phyloP scores from a whole-genome alignment of 768 basidiomycete species.

The Candolleomyces eurysporus region DNA sequence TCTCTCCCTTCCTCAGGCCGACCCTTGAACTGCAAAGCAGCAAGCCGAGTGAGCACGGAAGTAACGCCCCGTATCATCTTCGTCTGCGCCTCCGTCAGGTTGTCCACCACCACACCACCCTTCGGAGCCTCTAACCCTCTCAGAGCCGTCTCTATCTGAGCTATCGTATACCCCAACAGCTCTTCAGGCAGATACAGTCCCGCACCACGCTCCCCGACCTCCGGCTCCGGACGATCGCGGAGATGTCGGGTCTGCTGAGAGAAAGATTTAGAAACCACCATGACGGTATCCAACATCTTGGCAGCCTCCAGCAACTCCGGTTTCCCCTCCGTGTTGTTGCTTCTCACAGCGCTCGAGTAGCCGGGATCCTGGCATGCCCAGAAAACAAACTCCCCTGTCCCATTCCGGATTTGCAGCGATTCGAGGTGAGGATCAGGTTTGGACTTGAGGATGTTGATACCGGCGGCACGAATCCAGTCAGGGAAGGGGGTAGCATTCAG shows the following conservation, averaged over 20 bases:
- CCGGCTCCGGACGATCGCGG: slow-evolving; percentile 72
- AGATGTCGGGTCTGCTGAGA: slow-evolving; percentile 86
- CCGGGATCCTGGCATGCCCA: slow-evolving; percentile 83
- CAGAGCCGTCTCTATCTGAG: slow-evolving; percentile 75
- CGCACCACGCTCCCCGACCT: slow-evolving; percentile 69
- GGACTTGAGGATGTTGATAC: slow-evolving; percentile 85
- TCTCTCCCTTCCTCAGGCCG: slow-evolving; percentile 74
- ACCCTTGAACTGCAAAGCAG: slow-evolving; percentile 65
- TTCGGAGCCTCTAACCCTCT: slow-evolving; percentile 51
- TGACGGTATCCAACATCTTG: slow-evolving; percentile 87
- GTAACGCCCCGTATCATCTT: slow-evolving; percentile 78
- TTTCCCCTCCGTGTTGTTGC: slow-evolving; percentile 48
- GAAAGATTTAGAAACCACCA: slow-evolving; percentile 72
- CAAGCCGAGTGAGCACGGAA: slow-evolving; percentile 63
- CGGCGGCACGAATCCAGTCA: slow-evolving; percentile 88
- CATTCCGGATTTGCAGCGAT: slow-evolving; percentile 70
- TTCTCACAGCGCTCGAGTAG: slow-evolving; percentile 55
- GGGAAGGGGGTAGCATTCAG: slow-evolving; percentile 67
- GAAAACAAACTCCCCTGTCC: slow-evolving; percentile 86
- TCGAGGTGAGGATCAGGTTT: slow-evolving; percentile 73
- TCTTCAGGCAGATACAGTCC: slow-evolving; percentile 93
- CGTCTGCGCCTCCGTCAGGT: slow-evolving; percentile 72
- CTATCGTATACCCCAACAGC: slow-evolving; percentile 83
- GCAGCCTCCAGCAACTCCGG: slow-evolving; percentile 56
- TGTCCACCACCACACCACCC: slow-evolving; percentile 63